Conservation (phyloP, 805 yeast species). For the Metschnikowia henanensis region DNA sequence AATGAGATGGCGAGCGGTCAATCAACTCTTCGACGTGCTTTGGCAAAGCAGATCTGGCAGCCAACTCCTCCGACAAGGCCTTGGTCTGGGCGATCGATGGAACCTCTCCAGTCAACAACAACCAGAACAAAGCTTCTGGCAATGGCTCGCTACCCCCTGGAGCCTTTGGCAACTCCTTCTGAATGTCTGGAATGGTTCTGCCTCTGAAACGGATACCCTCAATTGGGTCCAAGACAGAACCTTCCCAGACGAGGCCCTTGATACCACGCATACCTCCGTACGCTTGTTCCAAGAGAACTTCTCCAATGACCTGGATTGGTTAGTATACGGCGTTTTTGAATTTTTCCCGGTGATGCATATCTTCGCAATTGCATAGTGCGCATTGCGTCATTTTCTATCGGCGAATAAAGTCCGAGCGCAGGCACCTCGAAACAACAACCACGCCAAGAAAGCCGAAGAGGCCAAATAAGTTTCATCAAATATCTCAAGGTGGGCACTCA, state of each 20-base stretch:
- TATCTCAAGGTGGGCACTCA: too few relatives aligned
- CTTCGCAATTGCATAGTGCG: constrained; percentile 5
- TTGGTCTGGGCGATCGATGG: constrained; percentile 62
- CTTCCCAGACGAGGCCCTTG: constrained; percentile 76
- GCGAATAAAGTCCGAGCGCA: constrained; percentile 11
- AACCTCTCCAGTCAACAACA: constrained; percentile 68
- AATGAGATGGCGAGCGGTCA: constrained; percentile 61
- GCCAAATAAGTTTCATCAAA: too few relatives aligned
- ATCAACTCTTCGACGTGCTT: constrained; percentile 58
- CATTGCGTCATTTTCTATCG: constrained; percentile 3
- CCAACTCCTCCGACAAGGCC: constrained; percentile 58
- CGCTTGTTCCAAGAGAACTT: constrained; percentile 34
- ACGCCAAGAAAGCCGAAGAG: too few relatives aligned
- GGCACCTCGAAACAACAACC: neutral
- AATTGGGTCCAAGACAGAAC: constrained; percentile 72
- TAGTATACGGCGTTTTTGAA: neutral
- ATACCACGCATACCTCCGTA: constrained; percentile 83
- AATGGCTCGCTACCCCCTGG: constrained; percentile 60
- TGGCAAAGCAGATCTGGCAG: constrained; percentile 65
- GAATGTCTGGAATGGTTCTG: constrained; percentile 71
- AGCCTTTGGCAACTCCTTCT: constrained; percentile 59
- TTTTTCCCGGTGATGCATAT: constrained; percentile 1
- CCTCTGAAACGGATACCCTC: constrained; percentile 82
- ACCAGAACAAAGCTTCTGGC: constrained; percentile 81
- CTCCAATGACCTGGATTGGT: constrained; percentile 39